A percentile compares a stretch with the other conserved stretches of the same genome.
Conservation (phyloP, 768 basidiomycete genomes). For the Mrakia blollopis region DNA sequence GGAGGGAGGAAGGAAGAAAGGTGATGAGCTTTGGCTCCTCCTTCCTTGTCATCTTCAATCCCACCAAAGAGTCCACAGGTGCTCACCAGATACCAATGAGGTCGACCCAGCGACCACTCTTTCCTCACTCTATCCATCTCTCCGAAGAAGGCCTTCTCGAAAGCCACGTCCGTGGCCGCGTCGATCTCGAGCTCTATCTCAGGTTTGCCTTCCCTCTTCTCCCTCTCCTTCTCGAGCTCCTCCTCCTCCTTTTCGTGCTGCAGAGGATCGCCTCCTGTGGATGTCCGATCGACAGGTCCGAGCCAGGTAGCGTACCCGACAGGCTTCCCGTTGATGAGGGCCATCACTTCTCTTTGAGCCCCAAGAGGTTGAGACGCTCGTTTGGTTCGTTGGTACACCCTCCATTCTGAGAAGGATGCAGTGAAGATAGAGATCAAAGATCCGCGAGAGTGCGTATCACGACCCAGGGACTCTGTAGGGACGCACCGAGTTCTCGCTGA, state of each 20-base stretch:
- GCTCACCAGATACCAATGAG: conserved; percentile 8
- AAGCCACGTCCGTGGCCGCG: neutral
- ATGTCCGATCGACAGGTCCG: neutral
- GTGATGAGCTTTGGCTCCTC: neutral
- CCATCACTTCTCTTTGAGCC: no score
- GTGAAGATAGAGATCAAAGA: neutral
- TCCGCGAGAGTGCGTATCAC: no score
- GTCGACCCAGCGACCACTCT: neutral
- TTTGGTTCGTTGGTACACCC: no score
- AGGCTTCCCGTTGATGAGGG: neutral
- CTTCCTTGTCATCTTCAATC: neutral
- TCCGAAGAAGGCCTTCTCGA: neutral
- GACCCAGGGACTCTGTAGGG: no score
- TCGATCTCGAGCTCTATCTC: neutral
- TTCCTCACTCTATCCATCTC: conserved; percentile 6
- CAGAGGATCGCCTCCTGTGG: neutral
- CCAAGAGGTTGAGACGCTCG: no score
- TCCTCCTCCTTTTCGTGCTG: neutral
- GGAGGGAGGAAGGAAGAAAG: neutral
- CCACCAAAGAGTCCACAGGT: neutral
- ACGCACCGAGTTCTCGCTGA: no score
- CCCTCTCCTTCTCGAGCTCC: neutral
- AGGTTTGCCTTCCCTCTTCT: neutral
- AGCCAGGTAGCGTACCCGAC: neutral
- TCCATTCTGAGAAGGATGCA: neutral